Conservation (phyloP, 2,329 filamentous ascomycete genomes). For the Knufia fluminis region DNA sequence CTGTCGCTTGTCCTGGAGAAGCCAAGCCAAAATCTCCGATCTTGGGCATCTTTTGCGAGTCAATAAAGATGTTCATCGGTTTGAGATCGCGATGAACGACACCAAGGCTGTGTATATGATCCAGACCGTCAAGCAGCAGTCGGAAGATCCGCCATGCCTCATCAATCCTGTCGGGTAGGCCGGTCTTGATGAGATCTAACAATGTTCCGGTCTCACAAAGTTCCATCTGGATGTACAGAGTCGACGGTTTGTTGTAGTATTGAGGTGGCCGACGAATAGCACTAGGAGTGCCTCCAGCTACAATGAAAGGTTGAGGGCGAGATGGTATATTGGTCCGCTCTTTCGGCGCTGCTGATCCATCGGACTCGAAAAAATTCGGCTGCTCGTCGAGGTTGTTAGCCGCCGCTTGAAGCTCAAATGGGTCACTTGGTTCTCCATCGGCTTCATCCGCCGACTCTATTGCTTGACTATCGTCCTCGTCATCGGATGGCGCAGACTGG, state of each 20-base stretch:
- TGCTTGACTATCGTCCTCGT: constrained; percentile 26
- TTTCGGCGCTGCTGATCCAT: constrained; percentile 24
- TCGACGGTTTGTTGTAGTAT: constrained; percentile 30
- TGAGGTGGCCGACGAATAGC: constrained; percentile 1
- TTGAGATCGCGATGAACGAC: constrained; percentile 96
- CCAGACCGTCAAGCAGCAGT: constrained; percentile 80
- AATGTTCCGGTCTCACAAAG: constrained; percentile 92
- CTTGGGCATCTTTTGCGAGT: constrained; percentile 78
- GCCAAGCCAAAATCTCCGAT: constrained; percentile 96
- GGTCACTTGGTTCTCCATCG: not conserved
- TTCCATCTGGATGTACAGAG: constrained; percentile 97
- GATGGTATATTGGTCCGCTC: constrained; percentile 26
- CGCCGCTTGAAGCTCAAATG: constrained; percentile 2
- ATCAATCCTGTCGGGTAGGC: constrained; percentile 61
- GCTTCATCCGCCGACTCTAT: not conserved
- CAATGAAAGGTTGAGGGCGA: constrained; percentile 5
- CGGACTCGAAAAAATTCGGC: constrained; percentile 22
- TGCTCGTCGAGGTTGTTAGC: constrained; percentile 8
- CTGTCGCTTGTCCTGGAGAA: constrained; percentile 52
- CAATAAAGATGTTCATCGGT: constrained; percentile 95
- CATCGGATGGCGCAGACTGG: constrained; percentile 18
- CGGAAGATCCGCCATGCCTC: constrained; percentile 86
- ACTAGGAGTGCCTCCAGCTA: constrained; percentile 25
- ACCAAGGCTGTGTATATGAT: constrained; percentile 78
- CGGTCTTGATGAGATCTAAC: constrained; percentile 69